Evolutionary conservation across 768 basidiomycete species (phyloP), one percentile per base, ranked within the genome.

Genomic region (Multifurca ochricompacta): DNA sequence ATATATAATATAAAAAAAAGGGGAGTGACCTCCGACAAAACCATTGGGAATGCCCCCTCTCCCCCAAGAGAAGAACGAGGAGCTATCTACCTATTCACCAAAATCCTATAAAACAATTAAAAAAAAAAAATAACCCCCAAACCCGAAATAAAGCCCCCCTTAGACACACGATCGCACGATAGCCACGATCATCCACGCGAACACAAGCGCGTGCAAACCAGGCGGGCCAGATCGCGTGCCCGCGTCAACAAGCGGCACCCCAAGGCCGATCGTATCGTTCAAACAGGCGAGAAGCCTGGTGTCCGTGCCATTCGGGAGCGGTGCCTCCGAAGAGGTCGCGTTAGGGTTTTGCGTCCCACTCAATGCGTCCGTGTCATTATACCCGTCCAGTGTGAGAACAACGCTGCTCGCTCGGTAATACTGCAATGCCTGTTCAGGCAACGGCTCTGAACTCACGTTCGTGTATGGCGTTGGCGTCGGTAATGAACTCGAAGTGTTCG

Each of bases 191-290:
- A 41, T 7, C 53, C 45, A 48, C 19, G 14, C 18, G n/a, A 54
- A 2, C 18, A 34, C 19, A 18, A 48, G 31, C 16, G 39, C 5
- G 9, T 25, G 14, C 31, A 48, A 27, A 18, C n/a, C 53, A 27
- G 30, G 53, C 5, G 58, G 44, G 25, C 54, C 50, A 23, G 34
- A 31, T 18, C 37, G 45, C 30, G 28, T 14, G n/a, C 54, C 49
- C n/a, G 54, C 68, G 55, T 70, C 74, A 5, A 84, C 66, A 4
- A 87, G 74, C 2, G 83, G 83, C 2, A 77, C 81, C 1, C 78
- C 74, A 18, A 58, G 64, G 2, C 76, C 82, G 46, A 86, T 82
- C 3, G 85, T 86, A 28, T 67, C 58, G 58, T 87, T 87, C 43
- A 87, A 58, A 56, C 85, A 87, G 27, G 66, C 58, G 35, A 85